Base-by-base conservation (phyloP, 116 monocot genomes). In the Zostera marina region DNA sequence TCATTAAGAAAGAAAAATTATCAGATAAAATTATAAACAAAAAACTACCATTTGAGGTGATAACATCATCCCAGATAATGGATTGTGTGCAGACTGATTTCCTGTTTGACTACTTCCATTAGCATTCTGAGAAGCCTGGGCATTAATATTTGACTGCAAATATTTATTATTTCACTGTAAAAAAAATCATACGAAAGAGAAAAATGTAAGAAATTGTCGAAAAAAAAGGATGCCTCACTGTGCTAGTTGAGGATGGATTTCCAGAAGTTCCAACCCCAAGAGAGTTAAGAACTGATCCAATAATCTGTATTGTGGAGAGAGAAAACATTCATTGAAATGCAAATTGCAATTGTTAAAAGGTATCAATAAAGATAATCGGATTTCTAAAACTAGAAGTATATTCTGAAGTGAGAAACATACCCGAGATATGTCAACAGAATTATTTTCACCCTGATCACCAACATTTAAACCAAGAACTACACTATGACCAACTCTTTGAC, bases 251-350 rank as follows among this genome's bases (percentile, higher is more conserved):
- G 55, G 84, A 22, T 39, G 57, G 55, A 59, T 71, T 79, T 23
- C 64, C 63, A 53, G 62, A 51, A 15, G 55, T 61, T 49, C 70
- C 75, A 24, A 68, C 13, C 47, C 84, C 84, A 23, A 94, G 41
- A 67, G 88, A 79, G 64, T 61, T 70, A 14, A 96, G 62, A 75
- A 89, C 65, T 47, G 85, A 64, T 52, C 85, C 85, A 68, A 96
- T 65, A 74, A 82, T 68, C 96, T 96, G 73, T 38, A 68, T 44
- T 79, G 22, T 5, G 51, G 65, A 40, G 11, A 17, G n/a, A 19
- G 49, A 52, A 13, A 13, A 32, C 39, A 40, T 58, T 10, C 17
- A 11, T 20, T 11, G 11, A 11, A 24, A 24, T 7, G 11, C 23
- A 54, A 5, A 42, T 52, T 11, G 11, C 16, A 26, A 42, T 0